Evolutionary conservation across 2,329 filamentous ascomycete genomes (phyloP).

Genomic region (Parastagonospora avenae): DNA sequence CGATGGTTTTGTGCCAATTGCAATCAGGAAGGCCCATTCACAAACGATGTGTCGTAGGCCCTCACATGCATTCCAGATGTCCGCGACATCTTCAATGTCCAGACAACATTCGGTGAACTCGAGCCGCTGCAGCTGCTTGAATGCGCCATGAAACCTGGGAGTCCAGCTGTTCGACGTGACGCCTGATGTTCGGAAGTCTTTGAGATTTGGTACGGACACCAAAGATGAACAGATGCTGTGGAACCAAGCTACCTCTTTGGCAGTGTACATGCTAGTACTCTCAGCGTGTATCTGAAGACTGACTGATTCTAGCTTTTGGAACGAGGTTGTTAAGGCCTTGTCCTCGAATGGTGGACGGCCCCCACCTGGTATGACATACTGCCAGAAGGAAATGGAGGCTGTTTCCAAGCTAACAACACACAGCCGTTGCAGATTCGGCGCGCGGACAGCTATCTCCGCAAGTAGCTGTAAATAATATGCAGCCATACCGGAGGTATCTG

Average conservation of each 20-base stretch:
- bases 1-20: background rate
- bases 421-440: slow-evolving; percentile 28
- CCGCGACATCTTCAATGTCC: slow-evolving; percentile 9
- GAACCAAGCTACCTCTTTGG: slow-evolving; percentile 2
- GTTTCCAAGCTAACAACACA: slow-evolving; percentile 30
- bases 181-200: slow-evolving; percentile 19
- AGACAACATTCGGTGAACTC: slow-evolving; percentile 26
- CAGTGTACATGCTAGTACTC: background rate
- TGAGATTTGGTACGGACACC: slow-evolving; percentile 11
- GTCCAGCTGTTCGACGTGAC: background rate
- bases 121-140: slow-evolving; percentile 19
- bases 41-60: slow-evolving; percentile 26
- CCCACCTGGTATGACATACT: slow-evolving; percentile 7
- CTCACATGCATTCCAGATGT: slow-evolving; percentile 14
- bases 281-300: slow-evolving; percentile 20
- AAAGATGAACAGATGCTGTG: slow-evolving; percentile 12
- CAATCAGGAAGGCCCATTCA: slow-evolving; percentile 21
- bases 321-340: background rate
- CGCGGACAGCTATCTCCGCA: slow-evolving; percentile 17
- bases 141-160: background rate
- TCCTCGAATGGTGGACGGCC: background rate
- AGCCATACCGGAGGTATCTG: slow-evolving; percentile 6
- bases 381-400: slow-evolving; percentile 26
- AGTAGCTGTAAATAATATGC: slow-evolving; percentile 25
- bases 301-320: slow-evolving; percentile 20